A percentile compares a stretch with the other conserved stretches of the same genome.
Evolutionary conservation across 495 filamentous ascomycete genomes (phyloP).

Genomic region (Lasiosphaeris hirsuta): DNA sequence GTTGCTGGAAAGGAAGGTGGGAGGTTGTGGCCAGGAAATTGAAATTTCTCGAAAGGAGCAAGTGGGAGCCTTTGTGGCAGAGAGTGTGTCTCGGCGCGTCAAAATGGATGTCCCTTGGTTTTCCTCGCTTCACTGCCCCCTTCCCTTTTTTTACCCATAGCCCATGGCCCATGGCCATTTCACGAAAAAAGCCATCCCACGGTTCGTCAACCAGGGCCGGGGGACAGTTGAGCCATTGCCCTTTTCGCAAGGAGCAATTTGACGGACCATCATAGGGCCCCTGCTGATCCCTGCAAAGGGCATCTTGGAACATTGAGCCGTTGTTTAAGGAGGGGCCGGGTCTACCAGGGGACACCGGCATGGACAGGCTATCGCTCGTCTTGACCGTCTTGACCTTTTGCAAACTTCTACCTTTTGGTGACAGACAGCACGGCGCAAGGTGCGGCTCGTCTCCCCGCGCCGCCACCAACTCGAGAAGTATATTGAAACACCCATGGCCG

Average conservation of each 20-base stretch:
- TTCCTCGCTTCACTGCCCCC: background rate
- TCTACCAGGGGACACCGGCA: conserved; percentile 18
- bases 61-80: background rate
- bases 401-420: background rate
- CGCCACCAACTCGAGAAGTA: background rate
- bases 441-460: conserved; percentile 1
- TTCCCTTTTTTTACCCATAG: conserved; percentile 4
- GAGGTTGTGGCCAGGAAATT: conserved; percentile 1
- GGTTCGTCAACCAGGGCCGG: conserved; percentile 9
- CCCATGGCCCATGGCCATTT: conserved; percentile 1
- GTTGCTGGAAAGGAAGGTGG: background rate
- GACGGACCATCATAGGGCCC: conserved; percentile 31
- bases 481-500: background rate
- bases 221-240: conserved; percentile 19
- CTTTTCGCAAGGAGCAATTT: conserved; percentile 33
- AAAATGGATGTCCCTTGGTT: background rate
- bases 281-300: conserved; percentile 29
- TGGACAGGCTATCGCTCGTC: too few relatives aligned
- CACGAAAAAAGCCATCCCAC: conserved; percentile 10
- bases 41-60: conserved; percentile 4
- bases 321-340: conserved; percentile 16
- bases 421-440: background rate
- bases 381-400: too few relatives aligned
- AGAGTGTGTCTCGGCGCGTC: background rate
- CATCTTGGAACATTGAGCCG: conserved; percentile 23